Evolutionary conservation across 345 rosid genomes (phyloP).

Genomic region (Cochlearia excelsa): DNA sequence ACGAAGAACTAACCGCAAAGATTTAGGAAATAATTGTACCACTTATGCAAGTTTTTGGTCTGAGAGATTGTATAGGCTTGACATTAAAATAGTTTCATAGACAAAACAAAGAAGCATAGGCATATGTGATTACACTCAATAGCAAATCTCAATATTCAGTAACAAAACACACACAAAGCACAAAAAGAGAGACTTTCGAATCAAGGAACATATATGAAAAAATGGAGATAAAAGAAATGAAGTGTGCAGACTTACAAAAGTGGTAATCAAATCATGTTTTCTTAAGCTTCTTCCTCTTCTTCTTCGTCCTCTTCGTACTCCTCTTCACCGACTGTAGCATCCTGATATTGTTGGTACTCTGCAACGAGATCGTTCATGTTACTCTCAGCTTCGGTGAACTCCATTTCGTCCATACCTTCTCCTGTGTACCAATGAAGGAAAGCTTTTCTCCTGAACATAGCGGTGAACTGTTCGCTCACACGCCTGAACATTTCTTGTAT

Average conservation of each 20-base stretch:
- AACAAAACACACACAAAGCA: neutral
- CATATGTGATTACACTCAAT: constrained; percentile 23
- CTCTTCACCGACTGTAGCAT: constrained; percentile 35
- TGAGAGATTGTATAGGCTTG: constrained; percentile 24
- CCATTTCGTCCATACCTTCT: constrained; percentile 40
- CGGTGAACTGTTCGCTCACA: constrained; percentile 36
- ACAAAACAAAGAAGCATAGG: constrained; percentile 33
- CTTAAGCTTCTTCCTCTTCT: constrained; percentile 1
- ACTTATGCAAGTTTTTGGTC: constrained; percentile 3
- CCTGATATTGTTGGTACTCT: constrained; percentile 39
- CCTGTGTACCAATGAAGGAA: constrained; percentile 38
- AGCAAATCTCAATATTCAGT: constrained; percentile 22
- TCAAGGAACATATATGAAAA: neutral
- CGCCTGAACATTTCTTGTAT: constrained; percentile 38
- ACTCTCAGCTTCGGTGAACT: constrained; percentile 36
- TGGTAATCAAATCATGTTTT: neutral
- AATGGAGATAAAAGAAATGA: neutral
- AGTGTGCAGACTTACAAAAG: neutral
- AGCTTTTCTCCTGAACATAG: constrained; percentile 38
- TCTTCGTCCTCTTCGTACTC: constrained; percentile 31
- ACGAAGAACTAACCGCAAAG: constrained; percentile 16
- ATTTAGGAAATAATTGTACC: constrained; percentile 1
- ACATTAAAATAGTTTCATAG: constrained; percentile 18
- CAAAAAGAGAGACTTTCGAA: neutral
- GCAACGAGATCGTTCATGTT: constrained; percentile 39